phyloP scores from a whole-genome alignment of 2,329 filamentous ascomycete genomes.

The Sporothrix humicola region DNA sequence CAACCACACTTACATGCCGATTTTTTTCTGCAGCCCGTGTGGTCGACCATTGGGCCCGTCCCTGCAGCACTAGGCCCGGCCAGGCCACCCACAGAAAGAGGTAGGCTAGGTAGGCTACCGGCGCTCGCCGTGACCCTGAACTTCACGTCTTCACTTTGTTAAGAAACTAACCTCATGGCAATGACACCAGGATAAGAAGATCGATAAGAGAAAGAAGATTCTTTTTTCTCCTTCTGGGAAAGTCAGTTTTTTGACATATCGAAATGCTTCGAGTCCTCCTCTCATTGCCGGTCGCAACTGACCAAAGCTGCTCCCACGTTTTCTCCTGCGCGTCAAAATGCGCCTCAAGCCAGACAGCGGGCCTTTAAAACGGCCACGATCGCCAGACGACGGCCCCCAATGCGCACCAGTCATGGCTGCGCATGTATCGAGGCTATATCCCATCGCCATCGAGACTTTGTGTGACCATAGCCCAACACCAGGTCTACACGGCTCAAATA shows the following conservation, averaged over 20 bases:
- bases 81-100: neutral
- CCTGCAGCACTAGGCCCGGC: neutral
- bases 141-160: neutral
- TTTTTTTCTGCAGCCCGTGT: neutral
- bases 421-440: neutral
- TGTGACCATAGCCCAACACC: neutral
- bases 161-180: too few relatives aligned
- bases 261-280: too few relatives aligned
- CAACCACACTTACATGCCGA: neutral
- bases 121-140: neutral
- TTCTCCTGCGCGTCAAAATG: neutral
- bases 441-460: neutral
- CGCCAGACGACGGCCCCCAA: neutral
- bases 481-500: neutral
- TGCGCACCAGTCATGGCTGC: neutral
- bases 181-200: too few relatives aligned
- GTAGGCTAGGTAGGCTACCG: slow-evolving; percentile 26
- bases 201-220: too few relatives aligned
- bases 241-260: too few relatives aligned
- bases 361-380: neutral
- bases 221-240: too few relatives aligned
- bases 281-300: neutral
- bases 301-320: neutral
- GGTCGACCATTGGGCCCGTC: slow-evolving; percentile 6
- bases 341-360: neutral